Conservation (phyloP, 1,139 yeast species). For the Pichia sp. region DNA sequence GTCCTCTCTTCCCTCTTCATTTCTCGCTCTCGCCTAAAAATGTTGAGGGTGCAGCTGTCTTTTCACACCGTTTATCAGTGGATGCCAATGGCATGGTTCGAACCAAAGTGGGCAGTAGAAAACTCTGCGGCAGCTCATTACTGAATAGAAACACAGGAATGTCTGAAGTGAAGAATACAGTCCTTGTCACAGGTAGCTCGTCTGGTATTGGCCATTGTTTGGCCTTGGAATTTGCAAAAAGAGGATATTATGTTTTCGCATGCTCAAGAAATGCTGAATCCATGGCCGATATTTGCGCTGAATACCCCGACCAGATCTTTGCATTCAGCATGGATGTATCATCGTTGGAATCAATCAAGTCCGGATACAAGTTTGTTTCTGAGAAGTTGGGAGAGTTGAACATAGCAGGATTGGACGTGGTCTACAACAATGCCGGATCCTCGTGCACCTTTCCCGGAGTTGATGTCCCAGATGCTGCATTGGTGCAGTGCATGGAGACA, state of each 20-base stretch:
- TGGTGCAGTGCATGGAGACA: slow-evolving; percentile 56
- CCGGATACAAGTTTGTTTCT: slow-evolving; percentile 41
- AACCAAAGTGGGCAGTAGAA: too few relatives aligned
- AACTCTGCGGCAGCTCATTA: too few relatives aligned
- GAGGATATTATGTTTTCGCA: slow-evolving; percentile 65
- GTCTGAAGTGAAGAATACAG: slow-evolving; percentile 28
- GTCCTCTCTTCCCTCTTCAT: too few relatives aligned
- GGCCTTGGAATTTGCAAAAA: slow-evolving; percentile 57
- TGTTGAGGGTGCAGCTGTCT: too few relatives aligned
- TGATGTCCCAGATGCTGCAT: slow-evolving; percentile 57
- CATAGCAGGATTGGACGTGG: slow-evolving; percentile 46
- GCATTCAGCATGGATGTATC: slow-evolving; percentile 47
- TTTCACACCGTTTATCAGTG: too few relatives aligned
- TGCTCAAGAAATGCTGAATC: slow-evolving; percentile 67
- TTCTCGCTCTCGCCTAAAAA: too few relatives aligned
- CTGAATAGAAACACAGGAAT: background rate
- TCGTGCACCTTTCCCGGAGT: slow-evolving; percentile 69
- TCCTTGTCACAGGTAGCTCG: slow-evolving; percentile 74
- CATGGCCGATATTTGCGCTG: slow-evolving; percentile 41
- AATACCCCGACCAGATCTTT: slow-evolving; percentile 18
- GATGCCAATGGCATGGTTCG: too few relatives aligned
- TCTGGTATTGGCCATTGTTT: slow-evolving; percentile 75
- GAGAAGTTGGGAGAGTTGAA: slow-evolving; percentile 35
- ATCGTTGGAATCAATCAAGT: slow-evolving; percentile 44
- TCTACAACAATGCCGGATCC: slow-evolving; percentile 68